phyloP scores from a whole-genome alignment of 2,329 filamentous ascomycete species.

The Rasamsonia emersonii region DNA sequence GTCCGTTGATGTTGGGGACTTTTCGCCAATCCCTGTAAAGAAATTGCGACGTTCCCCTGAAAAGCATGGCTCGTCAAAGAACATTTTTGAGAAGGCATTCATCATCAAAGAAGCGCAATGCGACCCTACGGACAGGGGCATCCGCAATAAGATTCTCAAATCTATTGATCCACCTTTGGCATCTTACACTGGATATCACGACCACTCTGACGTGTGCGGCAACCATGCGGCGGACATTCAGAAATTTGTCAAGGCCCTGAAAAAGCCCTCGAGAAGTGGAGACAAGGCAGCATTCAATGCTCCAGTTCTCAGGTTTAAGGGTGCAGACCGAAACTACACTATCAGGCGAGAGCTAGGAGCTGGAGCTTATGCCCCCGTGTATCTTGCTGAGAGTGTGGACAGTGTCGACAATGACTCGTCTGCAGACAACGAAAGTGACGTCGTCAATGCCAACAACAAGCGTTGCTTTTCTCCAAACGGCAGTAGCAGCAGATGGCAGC shows the following conservation, averaged over 20 bases:
- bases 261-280: conserved; percentile 35
- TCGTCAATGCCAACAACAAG: conserved; percentile 37
- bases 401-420: conserved; percentile 29
- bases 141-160: conserved; percentile 66
- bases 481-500: conserved; percentile 16
- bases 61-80: conserved; percentile 11
- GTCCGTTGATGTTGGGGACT: conserved; percentile 24
- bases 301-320: conserved; percentile 60
- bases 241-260: conserved; percentile 66
- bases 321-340: conserved; percentile 59
- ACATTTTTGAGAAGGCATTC: conserved; percentile 41
- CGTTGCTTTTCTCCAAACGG: conserved; percentile 48
- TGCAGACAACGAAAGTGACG: conserved; percentile 26
- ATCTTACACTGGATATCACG: conserved; percentile 71
- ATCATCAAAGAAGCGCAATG: conserved; percentile 77
- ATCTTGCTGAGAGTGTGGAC: conserved; percentile 72
- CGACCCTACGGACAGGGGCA: conserved; percentile 74
- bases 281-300: conserved; percentile 55
- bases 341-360: conserved; percentile 81
- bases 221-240: conserved; percentile 68
- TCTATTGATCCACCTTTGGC: conserved; percentile 64
- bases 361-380: conserved; percentile 91
- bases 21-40: conserved; percentile 16
- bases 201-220: conserved; percentile 56
- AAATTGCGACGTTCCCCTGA: conserved; percentile 12